Percentiles rank a stretch among this genome's conserved stretches.
Conservation (phyloP, 306 rosid genomes). For the Gynostemma pentaphyllum region DNA sequence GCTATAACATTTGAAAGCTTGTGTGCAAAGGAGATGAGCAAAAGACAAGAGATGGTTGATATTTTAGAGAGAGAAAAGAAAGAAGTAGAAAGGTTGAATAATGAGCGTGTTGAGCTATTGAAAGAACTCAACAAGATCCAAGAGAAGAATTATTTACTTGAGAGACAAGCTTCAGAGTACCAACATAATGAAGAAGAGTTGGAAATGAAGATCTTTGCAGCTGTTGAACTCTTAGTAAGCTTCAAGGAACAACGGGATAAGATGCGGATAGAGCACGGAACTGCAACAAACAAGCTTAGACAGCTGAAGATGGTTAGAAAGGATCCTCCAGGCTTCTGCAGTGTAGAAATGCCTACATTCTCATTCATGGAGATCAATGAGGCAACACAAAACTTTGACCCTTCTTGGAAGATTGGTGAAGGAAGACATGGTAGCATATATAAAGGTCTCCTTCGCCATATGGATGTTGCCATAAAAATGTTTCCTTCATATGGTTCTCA, state of each 20-base stretch:
- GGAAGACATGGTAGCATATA: conserved; percentile 84
- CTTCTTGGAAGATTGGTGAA: conserved; percentile 85
- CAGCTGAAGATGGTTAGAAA: conserved; percentile 33
- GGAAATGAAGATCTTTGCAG: conserved; percentile 74
- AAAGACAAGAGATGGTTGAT: conserved; percentile 50
- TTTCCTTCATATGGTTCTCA: conserved; percentile 80
- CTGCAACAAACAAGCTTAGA: conserved; percentile 39
- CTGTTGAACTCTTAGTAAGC: conserved; percentile 63
- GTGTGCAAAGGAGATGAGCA: conserved; percentile 36
- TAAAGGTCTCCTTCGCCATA: conserved; percentile 60
- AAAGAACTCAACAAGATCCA: conserved; percentile 32
- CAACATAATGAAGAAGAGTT: conserved; percentile 35
- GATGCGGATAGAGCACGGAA: conserved; percentile 37
- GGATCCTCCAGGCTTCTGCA: conserved; percentile 23
- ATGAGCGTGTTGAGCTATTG: conserved; percentile 27
- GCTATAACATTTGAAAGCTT: conserved; percentile 40
- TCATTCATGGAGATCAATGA: conserved; percentile 79
- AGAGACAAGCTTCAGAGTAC: conserved; percentile 35
- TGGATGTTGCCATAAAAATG: conserved; percentile 89
- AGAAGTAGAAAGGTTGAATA: conserved; percentile 38
- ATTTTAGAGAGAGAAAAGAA: conserved; percentile 28
- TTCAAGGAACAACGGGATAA: conserved; percentile 73
- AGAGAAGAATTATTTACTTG: conserved; percentile 39
- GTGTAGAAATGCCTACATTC: conserved; percentile 52
- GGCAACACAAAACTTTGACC: conserved; percentile 75